Percentiles rank a stretch among this genome's conserved stretches.
phyloP scores from a whole-genome alignment of 2,329 filamentous ascomycete genomes.

The Diaporthe longicolla region DNA sequence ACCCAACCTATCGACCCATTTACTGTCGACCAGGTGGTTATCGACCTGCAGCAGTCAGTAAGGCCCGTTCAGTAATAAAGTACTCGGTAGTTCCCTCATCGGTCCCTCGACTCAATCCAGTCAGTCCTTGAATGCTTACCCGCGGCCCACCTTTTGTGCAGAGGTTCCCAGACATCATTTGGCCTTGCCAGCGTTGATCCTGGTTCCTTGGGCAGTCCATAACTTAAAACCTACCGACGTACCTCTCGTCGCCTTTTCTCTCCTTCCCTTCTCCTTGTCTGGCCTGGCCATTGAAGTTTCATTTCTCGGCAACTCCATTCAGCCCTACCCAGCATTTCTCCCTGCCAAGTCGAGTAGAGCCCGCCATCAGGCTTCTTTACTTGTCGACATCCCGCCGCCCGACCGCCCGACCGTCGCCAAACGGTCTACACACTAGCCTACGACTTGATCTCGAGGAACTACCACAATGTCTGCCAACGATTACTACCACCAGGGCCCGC shows the following conservation, averaged over 20 bases:
- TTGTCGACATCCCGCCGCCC: slow-evolving; percentile 39
- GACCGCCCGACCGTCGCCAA: background rate
- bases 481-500: slow-evolving; percentile 55
- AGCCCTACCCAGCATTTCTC: background rate
- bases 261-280: slow-evolving; percentile 28
- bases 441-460: background rate
- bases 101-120: background rate
- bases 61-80: background rate
- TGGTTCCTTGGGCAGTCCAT: slow-evolving; percentile 27
- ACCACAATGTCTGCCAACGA: slow-evolving; percentile 53
- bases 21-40: slow-evolving; percentile 9
- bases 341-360: slow-evolving; percentile 36
- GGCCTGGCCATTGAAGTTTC: slow-evolving; percentile 33
- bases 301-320: slow-evolving; percentile 33
- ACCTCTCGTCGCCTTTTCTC: slow-evolving; percentile 23
- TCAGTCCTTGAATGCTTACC: slow-evolving; percentile 11
- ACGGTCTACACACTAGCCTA: background rate
- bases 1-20: slow-evolving; percentile 1
- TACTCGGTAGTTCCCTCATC: background rate
- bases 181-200: slow-evolving; percentile 23
- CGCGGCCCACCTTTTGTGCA: slow-evolving; percentile 15
- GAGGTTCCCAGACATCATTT: slow-evolving; percentile 31
- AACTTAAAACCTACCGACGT: slow-evolving; percentile 35
- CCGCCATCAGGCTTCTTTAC: background rate
- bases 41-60: slow-evolving; percentile 7